Base-by-base conservation (phyloP, 83 land plant genomes). In the Picea abies region DNA sequence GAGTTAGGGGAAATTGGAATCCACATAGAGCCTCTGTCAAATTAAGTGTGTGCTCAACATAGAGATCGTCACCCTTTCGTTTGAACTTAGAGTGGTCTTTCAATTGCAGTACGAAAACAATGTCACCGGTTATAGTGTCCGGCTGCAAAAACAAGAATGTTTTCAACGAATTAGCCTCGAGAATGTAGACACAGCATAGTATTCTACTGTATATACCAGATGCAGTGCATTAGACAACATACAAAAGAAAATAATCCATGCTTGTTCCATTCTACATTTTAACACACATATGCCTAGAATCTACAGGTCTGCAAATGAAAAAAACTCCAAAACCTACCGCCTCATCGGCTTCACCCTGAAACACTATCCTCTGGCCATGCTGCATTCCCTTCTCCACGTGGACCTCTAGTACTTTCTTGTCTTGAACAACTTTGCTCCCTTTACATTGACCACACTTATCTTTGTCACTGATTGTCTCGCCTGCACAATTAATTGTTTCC, bases 41-140 rank as follows among this genome's bases (percentile, higher is more conserved):
- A 4, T 87, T 67, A 62, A 94, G 85, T 1, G 90, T 81, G 77
- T 94, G 97, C 72, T 94, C 97, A 10, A 81, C 66, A 80, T 88
- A 91, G 20, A 94, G 84, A 84, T 94, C 97, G 82, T 94, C 97
- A 32, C 94, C 94, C 92, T 94, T 94, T 80, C 95, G 66, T 87
- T 91, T 93, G 85, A 94, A 94, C 81, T 90, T 94, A 14, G 95
- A 89, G 75, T 94, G 97, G 29, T 94, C 97, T 78, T 93, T 94
- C 78, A 87, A 88, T 79, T 93, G 97, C 3, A 94, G 88, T 5
- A 94, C 90, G 76, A 94, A 94, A 2, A 94, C 91, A 16, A 94
- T 93, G 56, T 94, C 97, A 0, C 97, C 95, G 1, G 97, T 93
- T 20, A 93, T 68, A 3, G 91, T 90, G 37, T 94, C 96, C n/a